Evolutionary conservation across 73 alveolate species (phyloP).

Genomic region (Stentor coeruleus): DNA sequence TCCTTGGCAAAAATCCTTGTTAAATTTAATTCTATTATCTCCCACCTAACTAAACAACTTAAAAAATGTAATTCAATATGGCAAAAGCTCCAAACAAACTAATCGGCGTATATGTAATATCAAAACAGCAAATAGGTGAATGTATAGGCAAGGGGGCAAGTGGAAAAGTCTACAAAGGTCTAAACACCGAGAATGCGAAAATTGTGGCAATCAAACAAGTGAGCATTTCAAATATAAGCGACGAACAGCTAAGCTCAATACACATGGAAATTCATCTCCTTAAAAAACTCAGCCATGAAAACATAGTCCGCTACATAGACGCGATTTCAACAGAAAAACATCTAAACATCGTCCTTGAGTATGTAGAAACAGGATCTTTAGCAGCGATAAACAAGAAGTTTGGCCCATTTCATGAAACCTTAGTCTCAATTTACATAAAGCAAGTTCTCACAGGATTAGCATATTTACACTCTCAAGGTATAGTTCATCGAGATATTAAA

Average conservation of each 20-base stretch:
- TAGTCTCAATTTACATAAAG: constrained; percentile 88
- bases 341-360: constrained; percentile 88
- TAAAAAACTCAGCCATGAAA: constrained; percentile 87
- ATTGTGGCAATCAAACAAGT: constrained; percentile 95
- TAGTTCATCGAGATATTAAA: constrained; percentile 96
- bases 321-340: constrained; percentile 85
- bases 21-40: too few species aligned
- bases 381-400: constrained; percentile 77
- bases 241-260: constrained; percentile 75
- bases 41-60: too few species aligned
- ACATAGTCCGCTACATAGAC: constrained; percentile 94
- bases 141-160: constrained; percentile 94
- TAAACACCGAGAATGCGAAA: constrained; percentile 84
- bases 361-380: constrained; percentile 90
- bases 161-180: constrained; percentile 94
- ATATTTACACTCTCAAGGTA: constrained; percentile 90
- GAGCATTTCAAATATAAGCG: constrained; percentile 59
- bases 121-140: constrained; percentile 34
- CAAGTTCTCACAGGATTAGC: constrained; percentile 93
- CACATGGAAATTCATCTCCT: constrained; percentile 82
- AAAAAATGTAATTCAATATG: background rate
- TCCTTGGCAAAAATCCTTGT: too few species aligned
- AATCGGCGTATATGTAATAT: constrained; percentile 15
- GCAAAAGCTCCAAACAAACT: constrained; percentile 17
- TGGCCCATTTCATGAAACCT: constrained; percentile 89